Percentiles rank a stretch among this genome's conserved stretches.
Conservation (phyloP, 768 basidiomycete genomes). For the Galerina marginata region DNA sequence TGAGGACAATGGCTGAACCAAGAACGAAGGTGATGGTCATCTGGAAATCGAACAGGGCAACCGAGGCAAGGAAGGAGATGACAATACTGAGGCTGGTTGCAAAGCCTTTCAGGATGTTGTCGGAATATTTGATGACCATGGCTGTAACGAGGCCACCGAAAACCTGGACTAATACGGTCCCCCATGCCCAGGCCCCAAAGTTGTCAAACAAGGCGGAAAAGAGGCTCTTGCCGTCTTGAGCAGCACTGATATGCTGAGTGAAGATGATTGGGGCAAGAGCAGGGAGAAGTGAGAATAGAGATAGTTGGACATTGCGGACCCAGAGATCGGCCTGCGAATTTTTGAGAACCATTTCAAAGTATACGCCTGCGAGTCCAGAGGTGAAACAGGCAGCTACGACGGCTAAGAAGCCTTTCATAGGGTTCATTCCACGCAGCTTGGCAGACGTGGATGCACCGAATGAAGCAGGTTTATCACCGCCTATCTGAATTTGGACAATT, state of each 20-base stretch:
- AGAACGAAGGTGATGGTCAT: constrained; percentile 87
- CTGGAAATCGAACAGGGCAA: constrained; percentile 87
- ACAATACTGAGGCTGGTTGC: constrained; percentile 95
- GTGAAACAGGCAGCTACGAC: constrained; percentile 93
- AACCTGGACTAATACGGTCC: constrained; percentile 86
- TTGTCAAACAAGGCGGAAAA: constrained; percentile 71
- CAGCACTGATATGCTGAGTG: constrained; percentile 34
- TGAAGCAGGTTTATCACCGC: constrained; percentile 31
- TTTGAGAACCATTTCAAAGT: constrained; percentile 98
- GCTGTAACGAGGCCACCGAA: constrained; percentile 93
- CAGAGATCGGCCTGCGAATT: constrained; percentile 89
- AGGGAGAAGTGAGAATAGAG: constrained; percentile 91
- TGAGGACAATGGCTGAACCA: constrained; percentile 82
- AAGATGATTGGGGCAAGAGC: constrained; percentile 81
- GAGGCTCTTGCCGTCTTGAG: constrained; percentile 40
- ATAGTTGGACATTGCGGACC: constrained; percentile 96
- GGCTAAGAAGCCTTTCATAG: constrained; percentile 86
- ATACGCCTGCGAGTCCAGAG: constrained; percentile 94
- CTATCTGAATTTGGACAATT: constrained; percentile 83
- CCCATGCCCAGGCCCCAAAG: constrained; percentile 93
- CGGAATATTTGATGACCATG: constrained; percentile 92
- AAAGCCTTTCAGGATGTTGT: constrained; percentile 93
- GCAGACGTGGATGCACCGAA: constrained; percentile 16
- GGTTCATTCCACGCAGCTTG: constrained; percentile 68
- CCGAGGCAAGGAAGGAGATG: constrained; percentile 91